Conservation (phyloP, 352 stramenopile genomes). For the Phytophthora rubi region DNA sequence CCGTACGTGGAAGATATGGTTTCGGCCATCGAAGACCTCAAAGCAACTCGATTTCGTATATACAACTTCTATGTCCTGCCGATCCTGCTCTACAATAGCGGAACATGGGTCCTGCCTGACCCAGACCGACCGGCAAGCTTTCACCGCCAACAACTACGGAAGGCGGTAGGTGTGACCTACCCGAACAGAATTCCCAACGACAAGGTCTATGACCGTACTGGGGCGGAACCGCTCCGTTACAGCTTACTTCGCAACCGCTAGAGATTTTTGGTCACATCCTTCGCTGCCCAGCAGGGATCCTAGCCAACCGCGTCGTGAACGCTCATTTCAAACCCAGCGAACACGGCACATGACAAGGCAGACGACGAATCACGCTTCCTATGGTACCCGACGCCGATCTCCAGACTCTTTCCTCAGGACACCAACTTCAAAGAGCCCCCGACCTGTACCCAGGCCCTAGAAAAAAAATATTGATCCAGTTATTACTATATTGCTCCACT, state of each 20-base stretch:
- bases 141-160: conserved; percentile 15
- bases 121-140: background rate
- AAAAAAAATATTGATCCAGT: too few species aligned
- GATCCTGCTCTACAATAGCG: conserved; percentile 1
- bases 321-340: background rate
- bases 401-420: conserved; percentile 14
- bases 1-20: conserved; percentile 22
- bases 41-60: conserved; percentile 9
- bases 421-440: background rate
- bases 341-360: background rate
- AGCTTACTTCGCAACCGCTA: conserved; percentile 8
- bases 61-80: conserved; percentile 26
- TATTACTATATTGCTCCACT: too few species aligned
- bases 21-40: conserved; percentile 11
- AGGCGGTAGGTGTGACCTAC: conserved; percentile 7
- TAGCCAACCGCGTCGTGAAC: conserved; percentile 10
- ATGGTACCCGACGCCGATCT: conserved; percentile 17
- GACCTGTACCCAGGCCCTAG: conserved; percentile 7
- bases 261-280: conserved; percentile 12
- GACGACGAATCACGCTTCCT: conserved; percentile 1
- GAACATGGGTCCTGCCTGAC: conserved; percentile 8
- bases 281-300: conserved; percentile 4
- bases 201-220: conserved; percentile 16
- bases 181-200: conserved; percentile 8
- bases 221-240: conserved; percentile 2